These are phyloP conservation scores for Tylopilus plumbeoviolaceoides DNA, from an alignment of 768 basidiomycete genomes.

Conservation along the genomic window DNA sequence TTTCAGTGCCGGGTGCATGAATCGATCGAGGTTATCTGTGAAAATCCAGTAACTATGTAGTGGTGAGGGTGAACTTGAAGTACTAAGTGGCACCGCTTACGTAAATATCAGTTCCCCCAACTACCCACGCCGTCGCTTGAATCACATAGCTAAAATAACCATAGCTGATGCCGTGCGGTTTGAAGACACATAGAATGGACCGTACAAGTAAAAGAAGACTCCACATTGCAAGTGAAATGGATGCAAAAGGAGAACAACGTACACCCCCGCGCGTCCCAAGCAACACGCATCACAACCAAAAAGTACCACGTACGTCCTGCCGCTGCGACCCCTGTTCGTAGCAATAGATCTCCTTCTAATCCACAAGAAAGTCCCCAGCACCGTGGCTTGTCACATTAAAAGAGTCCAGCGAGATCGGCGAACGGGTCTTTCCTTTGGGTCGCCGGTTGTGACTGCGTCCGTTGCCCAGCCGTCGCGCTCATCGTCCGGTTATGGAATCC, in stretches of 20 bases:
- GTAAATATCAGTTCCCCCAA: too few species aligned
- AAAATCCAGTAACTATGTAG: too few species aligned
- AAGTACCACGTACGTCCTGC: not conserved
- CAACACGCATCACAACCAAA: not conserved
- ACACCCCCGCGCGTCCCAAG: not conserved
- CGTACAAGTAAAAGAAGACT: not conserved
- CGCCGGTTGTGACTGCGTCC: slow-evolving; percentile 21
- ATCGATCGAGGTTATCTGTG: too few species aligned
- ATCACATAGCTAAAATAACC: too few species aligned
- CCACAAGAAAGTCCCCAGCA: not conserved
- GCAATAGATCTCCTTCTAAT: not conserved
- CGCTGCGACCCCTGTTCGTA: not conserved
- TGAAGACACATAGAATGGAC: too few species aligned
- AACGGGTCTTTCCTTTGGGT: slow-evolving; percentile 70
- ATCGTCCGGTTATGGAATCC: slow-evolving; percentile 2
- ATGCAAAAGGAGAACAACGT: not conserved
- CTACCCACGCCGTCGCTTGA: too few species aligned
- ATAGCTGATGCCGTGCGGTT: too few species aligned
- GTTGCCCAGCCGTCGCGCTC: slow-evolving; percentile 13
- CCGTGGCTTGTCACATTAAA: slow-evolving; percentile 35
- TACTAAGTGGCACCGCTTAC: too few species aligned
- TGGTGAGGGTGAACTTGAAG: too few species aligned
- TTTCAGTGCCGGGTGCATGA: too few species aligned
- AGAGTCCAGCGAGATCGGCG: slow-evolving; percentile 75
- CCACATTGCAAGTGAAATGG: not conserved